Evolutionary conservation across 345 rosid species (phyloP).

Genomic region (Trapa bicornis): DNA sequence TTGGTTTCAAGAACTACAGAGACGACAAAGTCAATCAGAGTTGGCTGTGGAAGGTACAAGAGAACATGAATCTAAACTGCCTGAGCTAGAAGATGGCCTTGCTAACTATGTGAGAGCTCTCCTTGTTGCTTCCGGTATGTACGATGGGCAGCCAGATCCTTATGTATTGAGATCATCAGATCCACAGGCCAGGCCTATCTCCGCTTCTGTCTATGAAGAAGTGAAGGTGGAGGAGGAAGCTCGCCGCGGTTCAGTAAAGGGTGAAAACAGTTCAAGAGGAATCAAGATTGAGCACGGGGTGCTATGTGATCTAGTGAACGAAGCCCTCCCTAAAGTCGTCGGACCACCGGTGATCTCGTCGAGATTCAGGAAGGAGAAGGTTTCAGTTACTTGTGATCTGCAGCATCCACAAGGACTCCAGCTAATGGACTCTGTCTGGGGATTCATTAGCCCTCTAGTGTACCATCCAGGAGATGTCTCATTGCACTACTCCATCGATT

Average conservation of each 20-base stretch:
- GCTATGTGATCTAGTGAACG: slow-evolving; percentile 61
- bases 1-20: slow-evolving; percentile 41
- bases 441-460: slow-evolving; percentile 32
- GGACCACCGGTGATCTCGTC: slow-evolving; percentile 34
- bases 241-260: slow-evolving; percentile 6
- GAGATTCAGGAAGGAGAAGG: slow-evolving; percentile 25
- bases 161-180: slow-evolving; percentile 29
- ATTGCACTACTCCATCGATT: slow-evolving; percentile 23
- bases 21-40: slow-evolving; percentile 52
- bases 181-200: slow-evolving; percentile 40
- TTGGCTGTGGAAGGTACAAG: slow-evolving; percentile 18
- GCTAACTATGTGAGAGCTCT: slow-evolving; percentile 60
- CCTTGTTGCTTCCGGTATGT: slow-evolving; percentile 72
- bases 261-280: slow-evolving; percentile 12
- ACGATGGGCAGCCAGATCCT: slow-evolving; percentile 33
- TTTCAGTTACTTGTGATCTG: slow-evolving; percentile 13
- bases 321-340: slow-evolving; percentile 41
- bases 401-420: slow-evolving; percentile 33
- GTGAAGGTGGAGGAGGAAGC: slow-evolving; percentile 35
- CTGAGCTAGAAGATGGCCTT: slow-evolving; percentile 41
- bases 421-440: slow-evolving; percentile 49
- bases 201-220: slow-evolving; percentile 39
- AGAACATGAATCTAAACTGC: slow-evolving; percentile 17
- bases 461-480: slow-evolving; percentile 38
- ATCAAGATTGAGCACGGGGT: slow-evolving; percentile 20